These are phyloP conservation scores for Amaranthus hypochondriacus DNA, from an alignment of 148 eudicot species.

Conservation along the genomic window DNA sequence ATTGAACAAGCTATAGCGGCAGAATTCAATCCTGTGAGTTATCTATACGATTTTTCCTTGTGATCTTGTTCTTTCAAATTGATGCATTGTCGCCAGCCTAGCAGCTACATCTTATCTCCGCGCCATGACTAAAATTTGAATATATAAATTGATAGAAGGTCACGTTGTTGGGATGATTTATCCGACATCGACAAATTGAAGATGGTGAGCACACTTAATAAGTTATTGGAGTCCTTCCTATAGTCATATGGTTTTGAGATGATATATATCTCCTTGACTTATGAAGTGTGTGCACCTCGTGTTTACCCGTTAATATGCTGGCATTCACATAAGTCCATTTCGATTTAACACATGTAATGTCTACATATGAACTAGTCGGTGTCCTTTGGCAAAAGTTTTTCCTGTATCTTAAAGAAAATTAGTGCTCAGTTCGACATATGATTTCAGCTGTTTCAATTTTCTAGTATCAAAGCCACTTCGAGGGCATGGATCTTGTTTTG, in stretches of 20 bases:
- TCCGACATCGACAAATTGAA: no score
- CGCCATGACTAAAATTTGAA: not conserved
- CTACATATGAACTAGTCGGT: not conserved
- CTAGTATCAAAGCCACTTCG: not conserved
- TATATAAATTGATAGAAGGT: not conserved
- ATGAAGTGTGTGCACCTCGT: no score
- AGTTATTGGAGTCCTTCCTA: no score
- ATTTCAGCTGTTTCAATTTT: not conserved
- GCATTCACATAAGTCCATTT: no score
- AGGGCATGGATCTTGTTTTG: not conserved
- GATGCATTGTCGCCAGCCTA: not conserved
- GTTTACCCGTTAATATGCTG: no score
- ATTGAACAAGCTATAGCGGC: conserved; percentile 60
- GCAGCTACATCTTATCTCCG: not conserved
- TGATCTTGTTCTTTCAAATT: not conserved
- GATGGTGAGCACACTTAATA: no score
- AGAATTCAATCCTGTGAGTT: conserved; percentile 79
- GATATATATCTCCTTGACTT: no score
- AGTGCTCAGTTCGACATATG: not conserved
- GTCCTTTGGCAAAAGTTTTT: not conserved
- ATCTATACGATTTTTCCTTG: not conserved
- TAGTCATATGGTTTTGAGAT: no score
- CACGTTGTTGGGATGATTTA: no score
- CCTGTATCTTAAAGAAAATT: not conserved
- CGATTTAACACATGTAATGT: not conserved